Evolutionary conservation across 2,329 filamentous ascomycete species (phyloP), one percentile per base, ranked within the genome.

Genomic region (Monascus ruber): DNA sequence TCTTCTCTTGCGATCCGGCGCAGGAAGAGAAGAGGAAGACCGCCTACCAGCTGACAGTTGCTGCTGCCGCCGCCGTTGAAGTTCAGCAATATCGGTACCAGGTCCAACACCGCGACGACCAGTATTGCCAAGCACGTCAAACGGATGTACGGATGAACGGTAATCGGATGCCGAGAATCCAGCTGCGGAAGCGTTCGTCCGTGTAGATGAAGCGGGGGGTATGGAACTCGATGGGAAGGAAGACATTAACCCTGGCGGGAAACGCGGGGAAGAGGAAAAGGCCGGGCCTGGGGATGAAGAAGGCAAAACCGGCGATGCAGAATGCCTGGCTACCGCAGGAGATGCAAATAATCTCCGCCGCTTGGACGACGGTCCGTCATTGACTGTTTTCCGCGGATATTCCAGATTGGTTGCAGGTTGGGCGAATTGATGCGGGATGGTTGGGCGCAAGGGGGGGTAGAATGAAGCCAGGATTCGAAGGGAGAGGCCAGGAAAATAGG

Each of bases 1-100:
- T 43, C 64, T 60, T 43, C 65, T 59, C 49, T 68, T 68, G 34
- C 65, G 58, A 41, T 68, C 64, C 39, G 58, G 45, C 25, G 46
- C 51, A 27, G 45, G 37, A 8, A 52, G 36, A 17, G 50, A 10
- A 29, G 28, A 6, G 28, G 28, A 48, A 11, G 51, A 48, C 35
- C 50, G 48, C 24, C 50, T 41, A 39, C 49, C 40, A 37, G 49
- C 49, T 26, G 7, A 34, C 11, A 7, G 33, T 7, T 25, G 11
- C 24, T 17, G n/a, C 6, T 17, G 11, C 33, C 4, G 24, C 6
- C 6, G 11, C 33, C n/a, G 33, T n/a, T 25, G n/a, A n/a, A 6
- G 11, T 25, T 17, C 6, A 17, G n/a, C 6, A 7, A n/a, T 34
- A n/a, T 24, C 34, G 31, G 39, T 31, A 40, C 42, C 31, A 45